A percentile compares a stretch with the other conserved stretches of the same genome.
These are phyloP conservation scores for Pythium oligandrum DNA, from an alignment of 352 stramenopile species.

Conservation along the genomic window DNA sequence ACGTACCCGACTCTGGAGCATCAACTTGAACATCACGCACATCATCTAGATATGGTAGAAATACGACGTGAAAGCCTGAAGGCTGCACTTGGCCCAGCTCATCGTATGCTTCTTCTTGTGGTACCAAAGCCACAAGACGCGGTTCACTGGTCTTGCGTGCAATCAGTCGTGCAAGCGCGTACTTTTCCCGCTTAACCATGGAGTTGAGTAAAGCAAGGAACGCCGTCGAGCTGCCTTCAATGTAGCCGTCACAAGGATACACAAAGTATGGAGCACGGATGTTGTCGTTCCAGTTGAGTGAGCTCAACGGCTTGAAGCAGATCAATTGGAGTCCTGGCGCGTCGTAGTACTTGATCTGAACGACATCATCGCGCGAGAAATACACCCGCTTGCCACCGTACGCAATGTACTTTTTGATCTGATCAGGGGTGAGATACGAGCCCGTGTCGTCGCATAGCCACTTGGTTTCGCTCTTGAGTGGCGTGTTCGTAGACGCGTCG, in stretches of 20 bases:
- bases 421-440: constrained; percentile 57
- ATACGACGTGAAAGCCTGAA: constrained; percentile 71
- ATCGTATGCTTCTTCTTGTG: constrained; percentile 71
- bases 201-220: constrained; percentile 66
- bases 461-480: constrained; percentile 78
- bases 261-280: constrained; percentile 77
- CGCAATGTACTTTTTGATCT: constrained; percentile 74
- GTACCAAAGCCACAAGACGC: constrained; percentile 65
- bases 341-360: constrained; percentile 79
- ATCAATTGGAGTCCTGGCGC: constrained; percentile 72
- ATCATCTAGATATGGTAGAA: constrained; percentile 78
- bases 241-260: constrained; percentile 74
- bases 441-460: constrained; percentile 84
- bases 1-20: constrained; percentile 27
- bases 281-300: constrained; percentile 65
- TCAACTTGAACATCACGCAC: constrained; percentile 64
- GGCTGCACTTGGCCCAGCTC: constrained; percentile 78
- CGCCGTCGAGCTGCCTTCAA: constrained; percentile 66
- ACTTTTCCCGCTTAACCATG: constrained; percentile 63
- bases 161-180: constrained; percentile 64
- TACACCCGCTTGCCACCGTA: constrained; percentile 78
- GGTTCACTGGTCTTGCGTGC: constrained; percentile 71
- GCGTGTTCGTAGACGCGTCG: constrained; percentile 64
- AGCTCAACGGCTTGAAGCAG: constrained; percentile 61
- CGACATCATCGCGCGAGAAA: constrained; percentile 72